These are phyloP conservation scores for Populus davidiana DNA, from an alignment of 345 rosid genomes.

Conservation along the genomic window DNA sequence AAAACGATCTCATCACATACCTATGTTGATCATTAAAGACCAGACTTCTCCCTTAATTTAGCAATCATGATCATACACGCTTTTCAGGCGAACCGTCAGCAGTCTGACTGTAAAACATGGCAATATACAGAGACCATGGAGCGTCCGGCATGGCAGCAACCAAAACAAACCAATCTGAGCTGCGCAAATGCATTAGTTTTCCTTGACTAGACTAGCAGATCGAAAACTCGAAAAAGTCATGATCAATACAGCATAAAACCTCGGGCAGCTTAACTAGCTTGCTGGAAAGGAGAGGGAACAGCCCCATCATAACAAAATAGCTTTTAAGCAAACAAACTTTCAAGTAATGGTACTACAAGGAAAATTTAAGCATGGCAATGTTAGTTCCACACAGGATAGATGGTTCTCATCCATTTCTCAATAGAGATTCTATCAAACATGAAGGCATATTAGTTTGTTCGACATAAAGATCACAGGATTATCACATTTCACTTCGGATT, in stretches of 20 bases:
- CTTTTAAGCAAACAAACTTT: background rate
- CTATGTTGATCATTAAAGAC: background rate
- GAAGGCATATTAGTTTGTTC: background rate
- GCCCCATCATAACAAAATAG: background rate
- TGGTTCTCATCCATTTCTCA: background rate
- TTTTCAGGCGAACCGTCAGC: background rate
- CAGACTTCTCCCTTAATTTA: background rate
- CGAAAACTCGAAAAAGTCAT: background rate
- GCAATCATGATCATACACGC: background rate
- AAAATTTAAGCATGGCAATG: background rate
- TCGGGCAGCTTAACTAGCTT: background rate
- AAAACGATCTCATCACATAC: too few relatives aligned
- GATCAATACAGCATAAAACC: background rate
- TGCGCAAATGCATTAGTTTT: background rate
- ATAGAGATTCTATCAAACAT: background rate
- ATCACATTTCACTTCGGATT: slow-evolving; percentile 64
- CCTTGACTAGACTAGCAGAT: background rate
- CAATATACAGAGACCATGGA: background rate
- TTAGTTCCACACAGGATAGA: background rate
- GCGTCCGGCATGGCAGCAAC: background rate
- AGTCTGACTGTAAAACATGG: background rate
- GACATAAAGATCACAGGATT: background rate
- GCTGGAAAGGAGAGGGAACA: background rate
- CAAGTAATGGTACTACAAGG: background rate
- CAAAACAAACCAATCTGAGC: background rate